phyloP scores from a whole-genome alignment of 495 filamentous ascomycete genomes.

The Talaromyces wortmannii region DNA sequence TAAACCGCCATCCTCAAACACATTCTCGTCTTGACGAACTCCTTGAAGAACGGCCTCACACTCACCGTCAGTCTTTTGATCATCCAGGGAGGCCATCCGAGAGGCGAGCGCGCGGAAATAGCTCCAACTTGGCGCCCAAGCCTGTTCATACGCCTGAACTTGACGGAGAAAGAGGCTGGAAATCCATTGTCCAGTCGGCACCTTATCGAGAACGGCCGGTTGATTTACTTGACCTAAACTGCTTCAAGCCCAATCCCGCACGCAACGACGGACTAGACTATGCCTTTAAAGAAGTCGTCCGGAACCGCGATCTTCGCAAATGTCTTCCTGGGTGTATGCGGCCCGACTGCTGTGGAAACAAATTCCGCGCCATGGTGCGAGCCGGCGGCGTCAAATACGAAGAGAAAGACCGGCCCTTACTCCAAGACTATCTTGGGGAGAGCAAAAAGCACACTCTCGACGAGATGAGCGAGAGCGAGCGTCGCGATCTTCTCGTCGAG shows the following conservation, averaged over 20 bases:
- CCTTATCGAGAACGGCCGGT: constrained; percentile 47
- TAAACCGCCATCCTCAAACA: neutral
- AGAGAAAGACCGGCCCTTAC: constrained; percentile 45
- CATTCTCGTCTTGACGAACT: constrained; percentile 3
- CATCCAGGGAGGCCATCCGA: neutral
- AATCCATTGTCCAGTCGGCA: constrained; percentile 8
- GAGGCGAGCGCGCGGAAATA: too few species aligned
- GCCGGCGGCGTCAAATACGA: constrained; percentile 19
- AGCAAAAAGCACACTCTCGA: constrained; percentile 26
- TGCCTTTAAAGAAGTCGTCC: constrained; percentile 70
- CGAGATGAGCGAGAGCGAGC: constrained; percentile 41
- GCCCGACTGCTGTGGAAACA: constrained; percentile 67
- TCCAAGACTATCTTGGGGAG: constrained; percentile 64
- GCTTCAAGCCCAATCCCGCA: constrained; percentile 82
- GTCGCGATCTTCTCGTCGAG: constrained; percentile 52
- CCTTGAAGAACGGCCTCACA: neutral
- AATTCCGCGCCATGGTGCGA: constrained; percentile 60
- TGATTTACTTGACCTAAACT: constrained; percentile 43
- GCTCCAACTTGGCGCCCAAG: neutral
- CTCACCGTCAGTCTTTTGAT: constrained; percentile 1
- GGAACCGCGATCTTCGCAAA: constrained; percentile 64
- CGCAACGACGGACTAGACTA: constrained; percentile 66
- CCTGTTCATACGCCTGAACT: neutral
- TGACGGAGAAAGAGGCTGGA: neutral
- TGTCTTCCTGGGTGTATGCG: constrained; percentile 74